Evolutionary conservation across 257 asterid genomes (phyloP), one percentile per base, ranked within the genome.

Genomic region (Orobanche coerulescens): DNA sequence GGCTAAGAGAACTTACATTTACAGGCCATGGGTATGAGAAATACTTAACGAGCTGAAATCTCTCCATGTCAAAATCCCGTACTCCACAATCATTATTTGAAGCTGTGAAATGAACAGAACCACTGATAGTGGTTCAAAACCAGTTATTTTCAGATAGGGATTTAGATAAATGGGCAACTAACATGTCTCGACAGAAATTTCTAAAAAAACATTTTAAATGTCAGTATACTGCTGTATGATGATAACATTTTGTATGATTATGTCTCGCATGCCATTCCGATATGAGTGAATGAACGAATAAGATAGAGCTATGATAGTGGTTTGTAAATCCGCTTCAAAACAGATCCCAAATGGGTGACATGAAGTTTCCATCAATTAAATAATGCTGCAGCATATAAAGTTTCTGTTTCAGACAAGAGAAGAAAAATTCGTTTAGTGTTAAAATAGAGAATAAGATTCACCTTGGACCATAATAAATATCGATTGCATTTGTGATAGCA

Each of bases 401-500:
- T 10, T 22, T 47, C 15, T 42, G 49, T 68, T 55, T 40, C 18
- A 20, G 40, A 20, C 6, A 4, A 2, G 50, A 8, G 12, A 42
- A 18, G 15, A 15, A 12, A 15, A 50, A 9, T 26, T 58, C 13
- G 39, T 37, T 53, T 62, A 14, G 34, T 50, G n/a, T 10, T 49
- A 28, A 49, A 33, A 63, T 50, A 42, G 64, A 63, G 24, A 56
- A 25, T 26, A 25, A 36, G 34, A 13, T 39, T 67, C 47, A 79
- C 84, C 84, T 79, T 60, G 79, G 77, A 67, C 69, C 24, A 34
- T 70, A 61, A 62, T 79, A 79, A 49, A 79, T 79, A 56, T 79
- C 84, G 5, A 79, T 68, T 47, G 82, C 84, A 37, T 79, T 79
- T 13, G 84, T 79, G 47, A 79, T 79, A 30, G 84, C 84, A 61